Conservation (phyloP, 495 filamentous ascomycete genomes). For the Penicillium arizonense region DNA sequence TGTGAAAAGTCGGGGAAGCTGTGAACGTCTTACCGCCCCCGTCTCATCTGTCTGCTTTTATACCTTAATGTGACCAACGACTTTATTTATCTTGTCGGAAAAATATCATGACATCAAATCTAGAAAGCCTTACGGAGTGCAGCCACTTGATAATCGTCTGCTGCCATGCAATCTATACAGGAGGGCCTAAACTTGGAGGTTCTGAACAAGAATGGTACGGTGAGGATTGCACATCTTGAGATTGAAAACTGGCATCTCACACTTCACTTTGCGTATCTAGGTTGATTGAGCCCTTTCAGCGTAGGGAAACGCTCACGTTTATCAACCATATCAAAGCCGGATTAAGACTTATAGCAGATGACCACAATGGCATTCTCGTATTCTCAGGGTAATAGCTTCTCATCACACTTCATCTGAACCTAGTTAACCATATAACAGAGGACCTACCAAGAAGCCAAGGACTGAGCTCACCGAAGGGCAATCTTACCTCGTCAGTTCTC, state of each 20-base stretch:
- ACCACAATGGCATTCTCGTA: conserved; percentile 48
- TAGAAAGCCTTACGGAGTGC: neutral
- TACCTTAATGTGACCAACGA: neutral
- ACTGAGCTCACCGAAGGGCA: conserved; percentile 60
- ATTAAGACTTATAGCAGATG: conserved; percentile 42
- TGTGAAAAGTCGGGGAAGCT: neutral
- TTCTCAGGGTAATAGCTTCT: conserved; percentile 63
- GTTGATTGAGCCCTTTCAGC: conserved; percentile 67
- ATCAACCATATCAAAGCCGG: conserved; percentile 68
- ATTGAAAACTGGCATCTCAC: neutral
- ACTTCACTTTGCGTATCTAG: conserved; percentile 2
- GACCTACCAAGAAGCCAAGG: conserved; percentile 54
- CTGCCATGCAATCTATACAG: conserved; percentile 77
- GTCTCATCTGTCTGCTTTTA: no score
- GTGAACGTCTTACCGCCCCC: neutral
- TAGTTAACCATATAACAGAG: conserved; percentile 39
- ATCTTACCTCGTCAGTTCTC: conserved; percentile 54
- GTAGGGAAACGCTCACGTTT: conserved; percentile 70
- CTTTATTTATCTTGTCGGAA: neutral
- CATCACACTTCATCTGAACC: neutral
- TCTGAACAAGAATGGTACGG: conserved; percentile 67
- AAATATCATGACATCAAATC: neutral
- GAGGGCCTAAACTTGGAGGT: conserved; percentile 55
- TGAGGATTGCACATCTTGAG: neutral
- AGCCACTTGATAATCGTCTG: conserved; percentile 69